Evolutionary conservation across 257 asterid species (phyloP), one percentile per base, ranked within the genome.

Genomic region (Nicotiana tomentosiformis): DNA sequence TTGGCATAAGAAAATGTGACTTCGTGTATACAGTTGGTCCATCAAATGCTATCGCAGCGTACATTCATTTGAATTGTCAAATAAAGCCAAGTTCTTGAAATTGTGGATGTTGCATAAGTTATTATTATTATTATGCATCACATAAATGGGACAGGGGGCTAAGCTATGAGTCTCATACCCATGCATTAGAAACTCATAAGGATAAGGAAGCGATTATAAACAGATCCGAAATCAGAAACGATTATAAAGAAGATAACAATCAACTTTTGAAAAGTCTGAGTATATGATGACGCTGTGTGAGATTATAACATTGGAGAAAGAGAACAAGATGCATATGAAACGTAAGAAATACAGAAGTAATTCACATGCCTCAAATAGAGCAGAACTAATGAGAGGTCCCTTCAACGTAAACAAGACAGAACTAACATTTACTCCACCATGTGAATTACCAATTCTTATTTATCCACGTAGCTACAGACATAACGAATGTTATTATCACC

Each of bases 21-120:
- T 70, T n/a, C 10, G 35, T 70, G 58, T 20, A 70, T 39, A 43
- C 6, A 10, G 20, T n/a, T 39, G n/a, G 15, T 43, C 11, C 58
- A 70, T 70, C 78, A 70, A 70, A 70, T 70, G 78, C 17, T 20
- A 43, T 26, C n/a, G 39, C 58, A 70, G n/a, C n/a, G 57, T 69
- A 70, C 78, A 20, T 39, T 5, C 5, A 43, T 39, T 70, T 39
- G 57, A 70, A 43, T 20, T 70, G 35, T n/a, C 32, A 39, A 37
- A 43, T 49, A 43, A 70, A 70, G 78, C 35, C n/a, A 39, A 15
- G 12, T 20, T 70, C 35, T 70, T 70, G 58, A 70, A 51, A 11
- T 51, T 43, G 26, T 20, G 43, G 58, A 43, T 5, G 35, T 70
- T 35, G 53, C 37, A 35, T 67, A 67, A 67, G 55, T 43, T 67